Conservation (phyloP, 768 basidiomycete genomes). For the Daedaleopsis nitida region DNA sequence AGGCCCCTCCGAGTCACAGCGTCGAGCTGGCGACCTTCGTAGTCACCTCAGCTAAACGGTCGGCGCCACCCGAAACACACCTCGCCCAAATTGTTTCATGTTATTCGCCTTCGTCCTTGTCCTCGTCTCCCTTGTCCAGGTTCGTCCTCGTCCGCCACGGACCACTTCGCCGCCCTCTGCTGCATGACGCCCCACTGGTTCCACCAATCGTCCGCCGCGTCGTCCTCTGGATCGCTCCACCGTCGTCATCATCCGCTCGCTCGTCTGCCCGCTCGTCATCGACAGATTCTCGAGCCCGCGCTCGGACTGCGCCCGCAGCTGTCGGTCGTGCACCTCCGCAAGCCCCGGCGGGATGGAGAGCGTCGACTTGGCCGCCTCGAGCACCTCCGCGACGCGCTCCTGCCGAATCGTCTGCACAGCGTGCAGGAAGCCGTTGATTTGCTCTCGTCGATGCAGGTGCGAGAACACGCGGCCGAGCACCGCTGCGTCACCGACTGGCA, state of each 20-base stretch:
- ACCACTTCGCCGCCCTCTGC: constrained; percentile 21
- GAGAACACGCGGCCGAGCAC: constrained; percentile 37
- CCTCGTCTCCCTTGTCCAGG: too few relatives aligned
- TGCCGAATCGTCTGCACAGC: constrained; percentile 29
- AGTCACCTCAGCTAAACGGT: too few relatives aligned
- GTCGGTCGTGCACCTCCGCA: constrained; percentile 11
- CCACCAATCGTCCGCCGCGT: constrained; percentile 31
- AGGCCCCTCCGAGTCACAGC: too few relatives aligned
- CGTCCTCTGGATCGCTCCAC: constrained; percentile 28
- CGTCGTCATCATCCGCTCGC: constrained; percentile 9
- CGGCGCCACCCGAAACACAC: too few relatives aligned
- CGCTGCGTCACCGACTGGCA: constrained; percentile 35
- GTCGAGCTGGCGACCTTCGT: too few relatives aligned
- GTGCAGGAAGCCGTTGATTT: constrained; percentile 30
- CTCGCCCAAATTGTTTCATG: too few relatives aligned
- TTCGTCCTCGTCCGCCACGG: too few relatives aligned
- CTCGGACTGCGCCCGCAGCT: constrained; percentile 14
- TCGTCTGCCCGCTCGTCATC: background rate
- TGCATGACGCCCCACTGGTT: constrained; percentile 28
- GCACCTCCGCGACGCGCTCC: constrained; percentile 24
- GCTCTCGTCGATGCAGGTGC: constrained; percentile 27
- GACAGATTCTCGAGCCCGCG: background rate
- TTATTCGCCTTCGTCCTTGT: too few relatives aligned
- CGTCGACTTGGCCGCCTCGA: constrained; percentile 15
- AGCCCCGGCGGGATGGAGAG: constrained; percentile 27